These are phyloP conservation scores for Neonectria neomacrospora DNA, from an alignment of 2,329 filamentous ascomycete species.

Conservation along the genomic window DNA sequence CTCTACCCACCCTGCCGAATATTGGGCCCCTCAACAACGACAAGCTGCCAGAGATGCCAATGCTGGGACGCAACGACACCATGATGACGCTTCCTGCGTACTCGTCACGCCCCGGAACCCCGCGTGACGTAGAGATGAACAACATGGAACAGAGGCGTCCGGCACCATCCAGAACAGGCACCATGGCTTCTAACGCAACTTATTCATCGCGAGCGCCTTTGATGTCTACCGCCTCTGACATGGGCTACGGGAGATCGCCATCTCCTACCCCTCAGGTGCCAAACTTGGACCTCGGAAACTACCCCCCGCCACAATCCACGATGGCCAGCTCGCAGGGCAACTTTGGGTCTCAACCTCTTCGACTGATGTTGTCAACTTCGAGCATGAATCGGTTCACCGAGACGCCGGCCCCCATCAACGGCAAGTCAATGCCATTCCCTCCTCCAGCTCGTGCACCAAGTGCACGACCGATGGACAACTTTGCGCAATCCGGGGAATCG, in stretches of 20 bases:
- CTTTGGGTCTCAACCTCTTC: conserved; percentile 38
- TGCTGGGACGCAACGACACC: conserved; percentile 68
- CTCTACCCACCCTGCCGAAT: conserved; percentile 69
- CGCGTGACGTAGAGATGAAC: conserved; percentile 63
- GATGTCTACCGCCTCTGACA: conserved; percentile 67
- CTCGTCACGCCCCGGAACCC: conserved; percentile 67
- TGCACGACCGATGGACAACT: conserved; percentile 47
- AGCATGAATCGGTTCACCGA: conserved; percentile 41
- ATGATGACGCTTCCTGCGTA: conserved; percentile 71
- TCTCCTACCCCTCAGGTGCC: conserved; percentile 53
- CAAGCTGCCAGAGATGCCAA: conserved; percentile 68
- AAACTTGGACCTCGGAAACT: conserved; percentile 35
- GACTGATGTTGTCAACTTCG: conserved; percentile 27
- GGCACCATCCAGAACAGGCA: conserved; percentile 59
- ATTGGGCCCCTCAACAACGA: conserved; percentile 53
- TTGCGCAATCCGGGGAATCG: conserved; percentile 37
- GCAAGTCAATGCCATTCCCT: conserved; percentile 47
- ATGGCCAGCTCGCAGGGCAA: conserved; percentile 52
- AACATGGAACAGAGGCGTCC: conserved; percentile 64
- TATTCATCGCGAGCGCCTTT: conserved; percentile 74
- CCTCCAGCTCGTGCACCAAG: conserved; percentile 48
- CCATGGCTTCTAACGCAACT: conserved; percentile 67
- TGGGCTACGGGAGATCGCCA: conserved; percentile 62
- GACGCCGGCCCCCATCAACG: conserved; percentile 46
- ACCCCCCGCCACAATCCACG: conserved; percentile 48